These are phyloP conservation scores for Moricandia moricandioides DNA, from an alignment of 345 rosid genomes.

Conservation along the genomic window DNA sequence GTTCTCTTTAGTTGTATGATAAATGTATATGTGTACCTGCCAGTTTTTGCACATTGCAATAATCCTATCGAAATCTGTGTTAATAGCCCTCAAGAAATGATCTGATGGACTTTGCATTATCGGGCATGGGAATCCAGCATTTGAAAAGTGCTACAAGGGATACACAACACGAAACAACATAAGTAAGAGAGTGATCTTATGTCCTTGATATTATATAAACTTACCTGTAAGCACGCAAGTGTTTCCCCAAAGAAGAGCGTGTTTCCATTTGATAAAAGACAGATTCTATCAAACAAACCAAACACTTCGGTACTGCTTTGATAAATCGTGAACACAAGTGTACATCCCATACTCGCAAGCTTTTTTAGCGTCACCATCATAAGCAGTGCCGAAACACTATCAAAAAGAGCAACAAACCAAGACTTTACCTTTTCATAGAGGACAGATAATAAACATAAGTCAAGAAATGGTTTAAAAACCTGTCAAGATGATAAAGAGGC, in stretches of 20 bases:
- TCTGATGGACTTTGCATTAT: slow-evolving; percentile 99
- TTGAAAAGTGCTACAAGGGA: slow-evolving; percentile 83
- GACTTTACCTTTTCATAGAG: not conserved
- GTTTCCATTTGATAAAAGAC: slow-evolving; percentile 97
- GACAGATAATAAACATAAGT: not conserved
- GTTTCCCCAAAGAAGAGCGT: slow-evolving; percentile 97
- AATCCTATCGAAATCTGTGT: slow-evolving; percentile 97
- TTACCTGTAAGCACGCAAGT: slow-evolving; percentile 95
- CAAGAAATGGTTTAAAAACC: slow-evolving; percentile 38
- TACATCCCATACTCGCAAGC: slow-evolving; percentile 96
- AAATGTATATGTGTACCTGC: slow-evolving; percentile 57
- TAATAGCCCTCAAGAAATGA: slow-evolving; percentile 95
- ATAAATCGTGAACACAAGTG: slow-evolving; percentile 79
- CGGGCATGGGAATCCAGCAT: slow-evolving; percentile 99
- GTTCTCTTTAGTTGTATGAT: not conserved
- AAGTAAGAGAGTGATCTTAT: not conserved
- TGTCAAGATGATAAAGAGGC: slow-evolving; percentile 98
- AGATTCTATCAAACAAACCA: slow-evolving; percentile 97
- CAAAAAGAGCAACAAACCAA: not conserved
- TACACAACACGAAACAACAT: not conserved
- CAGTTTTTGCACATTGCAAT: slow-evolving; percentile 98
- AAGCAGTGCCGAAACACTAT: slow-evolving; percentile 94
- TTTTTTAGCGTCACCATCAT: slow-evolving; percentile 99
- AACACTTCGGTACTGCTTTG: slow-evolving; percentile 99
- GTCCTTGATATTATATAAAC: not conserved